These are phyloP conservation scores for Carex arenaria DNA, from an alignment of 202 grass and related monocot genomes.

Conservation along the genomic window DNA sequence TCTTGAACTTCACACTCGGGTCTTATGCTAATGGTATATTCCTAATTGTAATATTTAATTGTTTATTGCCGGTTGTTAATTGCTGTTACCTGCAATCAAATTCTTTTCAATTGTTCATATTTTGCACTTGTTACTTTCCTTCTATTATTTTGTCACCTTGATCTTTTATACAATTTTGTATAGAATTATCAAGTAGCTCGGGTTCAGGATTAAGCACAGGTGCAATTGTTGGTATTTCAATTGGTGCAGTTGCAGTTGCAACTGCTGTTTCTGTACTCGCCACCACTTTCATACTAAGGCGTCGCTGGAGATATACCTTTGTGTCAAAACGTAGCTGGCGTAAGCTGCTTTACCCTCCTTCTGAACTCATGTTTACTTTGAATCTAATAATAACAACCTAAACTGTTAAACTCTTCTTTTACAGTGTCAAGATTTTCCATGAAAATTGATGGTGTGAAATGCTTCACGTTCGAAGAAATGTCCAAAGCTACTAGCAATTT, in stretches of 20 bases:
- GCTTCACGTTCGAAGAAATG: slow-evolving; percentile 88
- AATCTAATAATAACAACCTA: slow-evolving; percentile 15
- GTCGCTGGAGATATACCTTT: slow-evolving; percentile 18
- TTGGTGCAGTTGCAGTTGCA: slow-evolving; percentile 40
- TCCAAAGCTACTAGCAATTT: slow-evolving; percentile 60
- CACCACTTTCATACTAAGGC: slow-evolving; percentile 78
- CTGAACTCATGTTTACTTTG: slow-evolving; percentile 20
- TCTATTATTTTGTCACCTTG: neutral
- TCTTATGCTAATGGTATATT: slow-evolving; percentile 61
- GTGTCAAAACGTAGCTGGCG: slow-evolving; percentile 44
- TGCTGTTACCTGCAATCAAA: neutral
- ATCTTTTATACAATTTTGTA: slow-evolving; percentile 11
- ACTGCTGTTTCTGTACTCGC: slow-evolving; percentile 40
- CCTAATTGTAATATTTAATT: neutral
- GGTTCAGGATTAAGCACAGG: slow-evolving; percentile 53
- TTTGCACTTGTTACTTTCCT: neutral
- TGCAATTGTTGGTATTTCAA: slow-evolving; percentile 57
- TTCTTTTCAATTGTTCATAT: neutral
- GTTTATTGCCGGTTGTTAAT: neutral
- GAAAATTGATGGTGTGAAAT: slow-evolving; percentile 74
- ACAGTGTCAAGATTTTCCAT: slow-evolving; percentile 52
- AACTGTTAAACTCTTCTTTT: slow-evolving; percentile 26
- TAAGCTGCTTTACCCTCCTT: slow-evolving; percentile 40
- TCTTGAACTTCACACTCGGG: slow-evolving; percentile 80
- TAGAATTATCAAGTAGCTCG: slow-evolving; percentile 26